Conservation (phyloP, 768 basidiomycete genomes). For the Asterophora lycoperdoides region DNA sequence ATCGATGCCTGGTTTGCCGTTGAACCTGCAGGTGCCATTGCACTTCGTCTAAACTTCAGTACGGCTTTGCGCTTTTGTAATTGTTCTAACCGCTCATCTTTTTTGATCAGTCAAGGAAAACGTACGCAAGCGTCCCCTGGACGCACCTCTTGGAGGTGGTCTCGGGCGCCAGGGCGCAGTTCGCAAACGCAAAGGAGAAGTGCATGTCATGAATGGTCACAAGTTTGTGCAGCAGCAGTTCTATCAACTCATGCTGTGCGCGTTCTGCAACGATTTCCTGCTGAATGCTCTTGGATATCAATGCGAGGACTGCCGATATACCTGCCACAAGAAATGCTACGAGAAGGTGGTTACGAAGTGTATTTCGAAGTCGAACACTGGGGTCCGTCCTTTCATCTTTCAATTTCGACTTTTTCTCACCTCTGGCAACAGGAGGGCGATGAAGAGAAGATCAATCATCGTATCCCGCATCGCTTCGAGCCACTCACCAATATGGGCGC, state of each 20-base stretch:
- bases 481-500: slow-evolving; percentile 95
- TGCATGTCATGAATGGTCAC: slow-evolving; percentile 99
- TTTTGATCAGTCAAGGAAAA: slow-evolving; percentile 85
- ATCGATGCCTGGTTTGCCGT: slow-evolving; percentile 97
- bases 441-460: slow-evolving; percentile 98
- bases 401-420: neutral
- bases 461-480: slow-evolving; percentile 98
- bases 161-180: slow-evolving; percentile 97
- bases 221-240: slow-evolving; percentile 97
- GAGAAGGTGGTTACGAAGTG: slow-evolving; percentile 99
- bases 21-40: slow-evolving; percentile 93
- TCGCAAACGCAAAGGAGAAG: slow-evolving; percentile 95
- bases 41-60: slow-evolving; percentile 90
- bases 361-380: slow-evolving; percentile 94
- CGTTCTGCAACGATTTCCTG: slow-evolving; percentile 96
- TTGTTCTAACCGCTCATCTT: slow-evolving; percentile 13
- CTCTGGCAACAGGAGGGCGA: slow-evolving; percentile 70
- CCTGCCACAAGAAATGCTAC: slow-evolving; percentile 98
- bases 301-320: slow-evolving; percentile 98
- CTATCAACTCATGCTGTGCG: slow-evolving; percentile 97
- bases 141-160: slow-evolving; percentile 79
- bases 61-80: slow-evolving; percentile 28
- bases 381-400: slow-evolving; percentile 49
- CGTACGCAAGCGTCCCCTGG: slow-evolving; percentile 91
- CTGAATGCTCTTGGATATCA: slow-evolving; percentile 98